Evolutionary conservation across 257 asterid genomes (phyloP).

Genomic region (Nicotiana sylvestris): DNA sequence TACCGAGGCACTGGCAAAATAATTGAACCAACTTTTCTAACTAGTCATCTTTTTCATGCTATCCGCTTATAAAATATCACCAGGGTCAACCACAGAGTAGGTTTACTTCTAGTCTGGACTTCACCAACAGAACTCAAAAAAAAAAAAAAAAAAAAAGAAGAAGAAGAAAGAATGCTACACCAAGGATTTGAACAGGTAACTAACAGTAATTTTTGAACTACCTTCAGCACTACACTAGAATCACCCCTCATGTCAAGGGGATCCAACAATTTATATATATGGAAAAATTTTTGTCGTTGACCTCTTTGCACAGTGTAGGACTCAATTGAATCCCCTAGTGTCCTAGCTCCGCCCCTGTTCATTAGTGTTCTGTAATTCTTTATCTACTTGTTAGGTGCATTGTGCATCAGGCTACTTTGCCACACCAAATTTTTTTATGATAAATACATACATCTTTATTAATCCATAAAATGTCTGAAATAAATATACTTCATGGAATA

Average conservation of each 20-base stretch:
- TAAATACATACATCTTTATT: background rate
- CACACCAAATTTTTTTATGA: background rate
- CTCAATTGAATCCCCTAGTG: no score
- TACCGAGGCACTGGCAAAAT: background rate
- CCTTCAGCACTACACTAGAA: no score
- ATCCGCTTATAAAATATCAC: background rate
- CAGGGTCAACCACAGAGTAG: background rate
- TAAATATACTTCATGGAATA: background rate
- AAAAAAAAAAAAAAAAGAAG: no score
- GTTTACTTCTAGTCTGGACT: background rate
- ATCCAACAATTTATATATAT: no score
- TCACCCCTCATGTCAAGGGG: no score
- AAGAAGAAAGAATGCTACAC: no score
- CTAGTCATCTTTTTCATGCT: background rate
- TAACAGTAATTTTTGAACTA: no score
- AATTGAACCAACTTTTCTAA: background rate
- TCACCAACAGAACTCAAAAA: background rate
- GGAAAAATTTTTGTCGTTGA: no score
- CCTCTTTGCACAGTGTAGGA: no score
- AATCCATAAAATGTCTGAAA: background rate
- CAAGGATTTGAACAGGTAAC: no score
- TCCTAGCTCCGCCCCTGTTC: no score
- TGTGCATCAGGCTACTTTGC: background rate
- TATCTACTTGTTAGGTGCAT: background rate
- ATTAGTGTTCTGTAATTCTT: background rate